phyloP scores from a whole-genome alignment of 2,329 filamentous ascomycete genomes.

The Fusarium agapanthi region DNA sequence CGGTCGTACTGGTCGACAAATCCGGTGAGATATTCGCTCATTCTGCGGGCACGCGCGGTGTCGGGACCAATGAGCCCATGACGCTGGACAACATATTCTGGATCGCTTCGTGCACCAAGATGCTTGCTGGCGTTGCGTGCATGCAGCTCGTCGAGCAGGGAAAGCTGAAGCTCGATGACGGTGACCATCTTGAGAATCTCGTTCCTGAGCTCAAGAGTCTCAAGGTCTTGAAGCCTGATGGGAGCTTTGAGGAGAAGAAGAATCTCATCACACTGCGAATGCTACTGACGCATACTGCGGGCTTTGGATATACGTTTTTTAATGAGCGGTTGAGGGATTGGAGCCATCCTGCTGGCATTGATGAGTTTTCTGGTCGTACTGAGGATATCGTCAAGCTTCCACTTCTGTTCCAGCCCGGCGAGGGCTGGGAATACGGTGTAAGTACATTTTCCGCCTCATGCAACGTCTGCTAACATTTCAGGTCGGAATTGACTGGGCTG shows the following conservation, averaged over 20 bases:
- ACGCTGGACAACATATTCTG: slow-evolving; percentile 68
- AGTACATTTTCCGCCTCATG: slow-evolving; percentile 18
- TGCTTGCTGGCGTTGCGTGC: slow-evolving; percentile 60
- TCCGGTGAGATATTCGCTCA: slow-evolving; percentile 59
- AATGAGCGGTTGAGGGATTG: slow-evolving; percentile 58
- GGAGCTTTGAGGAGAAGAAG: slow-evolving; percentile 54
- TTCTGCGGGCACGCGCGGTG: slow-evolving; percentile 57
- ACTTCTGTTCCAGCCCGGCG: slow-evolving; percentile 70
- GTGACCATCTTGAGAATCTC: slow-evolving; percentile 54
- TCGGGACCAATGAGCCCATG: slow-evolving; percentile 59
- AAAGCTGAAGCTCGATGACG: slow-evolving; percentile 57
- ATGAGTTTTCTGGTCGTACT: slow-evolving; percentile 65
- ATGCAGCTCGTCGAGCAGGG: slow-evolving; percentile 68
- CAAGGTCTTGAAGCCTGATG: slow-evolving; percentile 54
- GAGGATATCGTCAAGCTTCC: slow-evolving; percentile 59
- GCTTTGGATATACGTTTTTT: slow-evolving; percentile 67
- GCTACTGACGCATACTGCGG: slow-evolving; percentile 64
- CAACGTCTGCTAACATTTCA: slow-evolving; percentile 37
- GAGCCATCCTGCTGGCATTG: slow-evolving; percentile 58
- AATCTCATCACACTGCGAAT: slow-evolving; percentile 64
- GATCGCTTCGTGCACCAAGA: slow-evolving; percentile 67
- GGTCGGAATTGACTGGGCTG: slow-evolving; percentile 64
- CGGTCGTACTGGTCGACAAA: slow-evolving; percentile 57
- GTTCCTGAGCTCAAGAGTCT: slow-evolving; percentile 59
- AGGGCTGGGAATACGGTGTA: slow-evolving; percentile 68